A percentile compares a stretch with the other conserved stretches of the same genome.
These are phyloP conservation scores for Paramecium pentaurelia DNA, from an alignment of 73 alveolate genomes.

Conservation along the genomic window DNA sequence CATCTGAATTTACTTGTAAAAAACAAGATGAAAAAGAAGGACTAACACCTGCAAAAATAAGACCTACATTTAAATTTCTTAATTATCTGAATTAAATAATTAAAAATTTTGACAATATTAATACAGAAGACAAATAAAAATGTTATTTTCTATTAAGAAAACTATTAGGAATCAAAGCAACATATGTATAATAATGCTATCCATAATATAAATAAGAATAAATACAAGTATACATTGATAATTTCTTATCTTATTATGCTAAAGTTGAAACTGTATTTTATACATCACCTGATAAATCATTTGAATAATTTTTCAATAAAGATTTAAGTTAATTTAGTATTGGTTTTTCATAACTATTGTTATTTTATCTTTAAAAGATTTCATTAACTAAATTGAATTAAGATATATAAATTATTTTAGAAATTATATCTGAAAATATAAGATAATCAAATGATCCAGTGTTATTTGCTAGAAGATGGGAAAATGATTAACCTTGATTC, in stretches of 20 bases:
- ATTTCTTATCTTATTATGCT: neutral
- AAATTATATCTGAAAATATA: neutral
- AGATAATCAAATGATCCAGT: conserved; percentile 6
- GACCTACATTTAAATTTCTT: neutral
- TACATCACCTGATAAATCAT: neutral
- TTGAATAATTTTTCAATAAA: neutral
- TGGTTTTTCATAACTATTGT: neutral
- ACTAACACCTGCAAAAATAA: neutral
- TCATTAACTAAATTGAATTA: neutral
- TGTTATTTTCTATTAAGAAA: neutral
- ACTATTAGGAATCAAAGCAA: neutral
- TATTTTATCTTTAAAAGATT: neutral
- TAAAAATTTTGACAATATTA: neutral
- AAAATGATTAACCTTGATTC: neutral
- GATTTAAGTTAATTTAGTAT: neutral
- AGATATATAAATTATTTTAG: neutral
- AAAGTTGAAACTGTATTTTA: neutral
- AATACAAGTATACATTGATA: neutral
- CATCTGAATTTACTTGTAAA: neutral
- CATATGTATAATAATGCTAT: neutral
- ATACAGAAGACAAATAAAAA: neutral
- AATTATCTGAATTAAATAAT: neutral
- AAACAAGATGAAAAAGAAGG: neutral
- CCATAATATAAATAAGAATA: neutral
- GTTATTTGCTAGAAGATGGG: conserved; percentile 39